phyloP scores from a whole-genome alignment of 805 yeast species.

The Candida gorgasii region DNA sequence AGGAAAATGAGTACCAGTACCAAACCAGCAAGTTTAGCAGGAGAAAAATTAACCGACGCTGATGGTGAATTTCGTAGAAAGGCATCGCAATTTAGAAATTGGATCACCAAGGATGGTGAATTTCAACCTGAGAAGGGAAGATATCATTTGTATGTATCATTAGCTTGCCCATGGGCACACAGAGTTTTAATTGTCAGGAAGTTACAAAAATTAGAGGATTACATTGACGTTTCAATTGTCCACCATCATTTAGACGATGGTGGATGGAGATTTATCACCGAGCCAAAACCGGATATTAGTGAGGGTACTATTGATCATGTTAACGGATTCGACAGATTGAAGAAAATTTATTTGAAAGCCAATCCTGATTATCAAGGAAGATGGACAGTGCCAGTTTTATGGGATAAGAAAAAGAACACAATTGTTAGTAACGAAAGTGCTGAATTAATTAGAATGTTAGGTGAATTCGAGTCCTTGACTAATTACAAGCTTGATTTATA shows the following conservation, averaged over 20 bases:
- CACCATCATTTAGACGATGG: conserved; percentile 86
- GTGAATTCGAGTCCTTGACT: conserved; percentile 64
- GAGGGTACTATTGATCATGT: conserved; percentile 54
- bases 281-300: conserved; percentile 50
- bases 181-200: conserved; percentile 72
- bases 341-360: conserved; percentile 74
- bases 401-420: conserved; percentile 81
- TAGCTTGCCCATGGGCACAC: conserved; percentile 97
- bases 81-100: conserved; percentile 56
- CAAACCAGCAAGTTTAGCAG: conserved; percentile 10
- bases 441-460: conserved; percentile 83
- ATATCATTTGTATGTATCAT: conserved; percentile 83
- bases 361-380: conserved; percentile 77
- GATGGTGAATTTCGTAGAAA: conserved; percentile 48
- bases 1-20: conserved; percentile 3
- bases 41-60: conserved; percentile 25
- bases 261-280: conserved; percentile 83
- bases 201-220: conserved; percentile 64
- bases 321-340: conserved; percentile 58
- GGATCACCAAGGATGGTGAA: conserved; percentile 56
- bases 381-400: conserved; percentile 89
- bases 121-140: conserved; percentile 77
- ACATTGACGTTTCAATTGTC: conserved; percentile 73
- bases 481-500: conserved; percentile 57
- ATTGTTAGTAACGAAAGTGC: conserved; percentile 91